Evolutionary conservation across 140 eudicot genomes (phyloP).

Genomic region (Cichorium intybus): DNA sequence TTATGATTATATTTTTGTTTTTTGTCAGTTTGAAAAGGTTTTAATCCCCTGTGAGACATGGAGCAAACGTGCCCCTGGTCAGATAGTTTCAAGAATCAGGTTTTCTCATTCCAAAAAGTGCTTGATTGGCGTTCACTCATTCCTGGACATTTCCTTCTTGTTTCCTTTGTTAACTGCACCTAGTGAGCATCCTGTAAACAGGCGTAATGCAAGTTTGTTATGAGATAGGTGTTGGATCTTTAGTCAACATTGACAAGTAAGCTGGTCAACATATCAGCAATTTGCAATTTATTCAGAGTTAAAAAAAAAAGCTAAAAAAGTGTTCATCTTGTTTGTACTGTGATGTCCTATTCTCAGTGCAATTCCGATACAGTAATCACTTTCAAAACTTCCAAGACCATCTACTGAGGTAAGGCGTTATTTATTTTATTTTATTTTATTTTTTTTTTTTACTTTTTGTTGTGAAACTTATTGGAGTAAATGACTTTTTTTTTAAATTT

Average conservation of each 20-base stretch:
- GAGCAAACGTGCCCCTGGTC: slow-evolving; percentile 69
- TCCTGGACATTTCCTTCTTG: slow-evolving; percentile 65
- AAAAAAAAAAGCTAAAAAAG: no score
- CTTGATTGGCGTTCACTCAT: slow-evolving; percentile 84
- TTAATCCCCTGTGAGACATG: slow-evolving; percentile 58
- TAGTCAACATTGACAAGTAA: slow-evolving; percentile 61
- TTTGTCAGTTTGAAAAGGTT: slow-evolving; percentile 46
- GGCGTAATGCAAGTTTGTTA: slow-evolving; percentile 59
- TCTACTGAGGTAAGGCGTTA: slow-evolving; percentile 43
- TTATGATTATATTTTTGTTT: background rate
- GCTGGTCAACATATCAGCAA: slow-evolving; percentile 12
- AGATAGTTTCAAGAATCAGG: slow-evolving; percentile 58
- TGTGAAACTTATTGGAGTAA: no score
- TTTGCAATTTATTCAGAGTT: background rate
- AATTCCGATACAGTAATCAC: slow-evolving; percentile 43
- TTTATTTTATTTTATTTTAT: background rate
- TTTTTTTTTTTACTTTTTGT: background rate
- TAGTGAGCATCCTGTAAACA: slow-evolving; percentile 56
- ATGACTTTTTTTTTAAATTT: no score
- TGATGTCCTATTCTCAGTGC: slow-evolving; percentile 33
- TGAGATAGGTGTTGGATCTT: slow-evolving; percentile 67
- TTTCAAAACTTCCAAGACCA: slow-evolving; percentile 37
- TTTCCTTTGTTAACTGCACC: slow-evolving; percentile 87
- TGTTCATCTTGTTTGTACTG: slow-evolving; percentile 19
- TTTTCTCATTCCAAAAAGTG: slow-evolving; percentile 65